Evolutionary conservation across 2,329 filamentous ascomycete genomes (phyloP).

Genomic region (Cadophora gregata): DNA sequence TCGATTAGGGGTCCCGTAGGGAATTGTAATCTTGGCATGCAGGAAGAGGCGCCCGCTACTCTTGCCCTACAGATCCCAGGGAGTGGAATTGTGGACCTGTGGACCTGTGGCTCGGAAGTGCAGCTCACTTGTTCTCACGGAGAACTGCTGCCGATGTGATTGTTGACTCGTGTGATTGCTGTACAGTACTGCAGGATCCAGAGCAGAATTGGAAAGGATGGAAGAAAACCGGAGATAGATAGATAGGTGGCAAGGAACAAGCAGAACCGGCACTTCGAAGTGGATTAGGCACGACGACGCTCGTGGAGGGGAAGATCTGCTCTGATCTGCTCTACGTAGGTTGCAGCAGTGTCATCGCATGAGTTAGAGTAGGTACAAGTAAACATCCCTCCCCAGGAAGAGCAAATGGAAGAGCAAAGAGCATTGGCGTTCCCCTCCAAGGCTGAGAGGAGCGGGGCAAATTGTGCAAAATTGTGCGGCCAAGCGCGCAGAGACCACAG

Average conservation of each 20-base stretch:
- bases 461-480: constrained; percentile 5
- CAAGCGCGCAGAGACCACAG: neutral
- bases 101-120: neutral
- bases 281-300: neutral
- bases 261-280: neutral
- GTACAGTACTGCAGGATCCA: neutral
- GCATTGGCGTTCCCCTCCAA: constrained; percentile 9
- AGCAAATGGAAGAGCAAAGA: too few species aligned
- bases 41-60: constrained; percentile 11
- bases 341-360: neutral
- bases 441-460: constrained; percentile 12
- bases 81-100: too few species aligned
- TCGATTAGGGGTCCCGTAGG: neutral
- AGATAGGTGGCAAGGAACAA: neutral
- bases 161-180: constrained; percentile 1
- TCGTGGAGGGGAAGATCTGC: neutral
- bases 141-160: neutral
- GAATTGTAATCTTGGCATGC: constrained; percentile 3
- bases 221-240: too few species aligned
- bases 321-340: neutral
- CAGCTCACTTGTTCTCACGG: constrained; percentile 5
- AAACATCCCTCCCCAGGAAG: neutral
- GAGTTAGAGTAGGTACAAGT: neutral
- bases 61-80: constrained; percentile 5
- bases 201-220: neutral